Percentiles rank a stretch among this genome's conserved stretches.
Evolutionary conservation across 1,284 basidiomycete species (phyloP).

Genomic region (Moesziomyces globuligerus): DNA sequence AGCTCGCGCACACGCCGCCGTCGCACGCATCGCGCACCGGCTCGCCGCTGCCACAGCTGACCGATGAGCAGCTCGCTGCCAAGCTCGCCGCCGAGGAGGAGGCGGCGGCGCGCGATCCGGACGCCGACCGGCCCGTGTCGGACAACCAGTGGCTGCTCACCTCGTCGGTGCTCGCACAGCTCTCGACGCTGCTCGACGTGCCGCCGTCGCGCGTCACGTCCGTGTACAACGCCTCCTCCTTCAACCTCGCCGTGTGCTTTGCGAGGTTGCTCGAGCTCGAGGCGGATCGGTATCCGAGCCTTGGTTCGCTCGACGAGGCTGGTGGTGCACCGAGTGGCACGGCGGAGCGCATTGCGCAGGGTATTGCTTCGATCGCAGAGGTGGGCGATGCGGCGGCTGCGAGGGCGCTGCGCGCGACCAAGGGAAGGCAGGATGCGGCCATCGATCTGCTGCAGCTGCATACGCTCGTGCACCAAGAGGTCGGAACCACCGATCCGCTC

Average conservation of each 20-base stretch:
- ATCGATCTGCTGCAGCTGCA: conserved; percentile 61
- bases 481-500: conserved; percentile 49
- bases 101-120: conserved; percentile 27
- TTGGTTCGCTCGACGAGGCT: conserved; percentile 33
- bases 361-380: conserved; percentile 41
- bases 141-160: conserved; percentile 65
- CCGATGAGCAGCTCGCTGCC: conserved; percentile 55
- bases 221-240: conserved; percentile 51
- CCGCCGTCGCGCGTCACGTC: conserved; percentile 38
- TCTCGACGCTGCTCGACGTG: conserved; percentile 56
- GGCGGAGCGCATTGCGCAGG: conserved; percentile 33
- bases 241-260: conserved; percentile 54
- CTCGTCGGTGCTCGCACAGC: conserved; percentile 60
- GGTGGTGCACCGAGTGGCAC: conserved; percentile 39
- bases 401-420: conserved; percentile 53
- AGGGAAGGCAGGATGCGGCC: conserved; percentile 58
- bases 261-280: conserved; percentile 47
- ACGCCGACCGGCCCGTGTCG: conserved; percentile 37
- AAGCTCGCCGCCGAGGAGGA: conserved; percentile 54
- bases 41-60: conserved; percentile 16
- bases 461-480: conserved; percentile 39
- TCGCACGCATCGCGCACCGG: conserved; percentile 5
- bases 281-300: conserved; percentile 32
- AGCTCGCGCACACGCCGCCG: conserved; percentile 7
- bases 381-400: conserved; percentile 14